Conservation (phyloP, 768 basidiomycete genomes). For the Austroboletus festivus region DNA sequence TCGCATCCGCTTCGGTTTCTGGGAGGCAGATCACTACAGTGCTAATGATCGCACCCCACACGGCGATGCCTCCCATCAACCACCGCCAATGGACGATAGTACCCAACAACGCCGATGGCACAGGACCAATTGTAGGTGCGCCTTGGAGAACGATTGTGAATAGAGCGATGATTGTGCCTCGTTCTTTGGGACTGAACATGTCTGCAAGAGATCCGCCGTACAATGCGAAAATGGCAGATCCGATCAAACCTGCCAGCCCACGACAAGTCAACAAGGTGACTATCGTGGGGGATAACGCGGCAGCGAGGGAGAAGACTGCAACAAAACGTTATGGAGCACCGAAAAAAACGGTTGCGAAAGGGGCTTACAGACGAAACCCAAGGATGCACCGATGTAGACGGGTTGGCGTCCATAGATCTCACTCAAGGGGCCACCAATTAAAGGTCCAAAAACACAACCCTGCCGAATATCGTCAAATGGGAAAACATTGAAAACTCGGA, state of each 20-base stretch:
- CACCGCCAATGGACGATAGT: slow-evolving; percentile 20
- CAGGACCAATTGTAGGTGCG: slow-evolving; percentile 25
- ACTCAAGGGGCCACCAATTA: slow-evolving; percentile 22
- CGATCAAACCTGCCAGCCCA: slow-evolving; percentile 18
- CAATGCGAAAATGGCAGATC: slow-evolving; percentile 19
- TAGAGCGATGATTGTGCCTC: slow-evolving; percentile 20
- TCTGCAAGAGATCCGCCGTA: slow-evolving; percentile 27
- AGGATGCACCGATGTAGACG: slow-evolving; percentile 17
- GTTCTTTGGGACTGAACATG: slow-evolving; percentile 23
- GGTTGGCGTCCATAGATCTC: slow-evolving; percentile 24
- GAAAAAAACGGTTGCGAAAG: not conserved
- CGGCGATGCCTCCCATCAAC: slow-evolving; percentile 20
- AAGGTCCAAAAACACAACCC: slow-evolving; percentile 22
- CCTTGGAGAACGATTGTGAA: slow-evolving; percentile 27
- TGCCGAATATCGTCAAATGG: slow-evolving; percentile 1
- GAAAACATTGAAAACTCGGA: not conserved
- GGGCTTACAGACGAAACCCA: slow-evolving; percentile 19
- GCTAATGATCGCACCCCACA: slow-evolving; percentile 19
- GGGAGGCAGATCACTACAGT: slow-evolving; percentile 18
- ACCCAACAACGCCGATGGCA: slow-evolving; percentile 25
- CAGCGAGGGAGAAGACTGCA: slow-evolving; percentile 19
- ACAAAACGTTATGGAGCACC: slow-evolving; percentile 1
- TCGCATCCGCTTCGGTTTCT: slow-evolving; percentile 23
- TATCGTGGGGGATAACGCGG: slow-evolving; percentile 20
- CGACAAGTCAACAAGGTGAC: slow-evolving; percentile 17